phyloP scores from a whole-genome alignment of 352 stramenopile genomes.

The Phytopythium helicoides region DNA sequence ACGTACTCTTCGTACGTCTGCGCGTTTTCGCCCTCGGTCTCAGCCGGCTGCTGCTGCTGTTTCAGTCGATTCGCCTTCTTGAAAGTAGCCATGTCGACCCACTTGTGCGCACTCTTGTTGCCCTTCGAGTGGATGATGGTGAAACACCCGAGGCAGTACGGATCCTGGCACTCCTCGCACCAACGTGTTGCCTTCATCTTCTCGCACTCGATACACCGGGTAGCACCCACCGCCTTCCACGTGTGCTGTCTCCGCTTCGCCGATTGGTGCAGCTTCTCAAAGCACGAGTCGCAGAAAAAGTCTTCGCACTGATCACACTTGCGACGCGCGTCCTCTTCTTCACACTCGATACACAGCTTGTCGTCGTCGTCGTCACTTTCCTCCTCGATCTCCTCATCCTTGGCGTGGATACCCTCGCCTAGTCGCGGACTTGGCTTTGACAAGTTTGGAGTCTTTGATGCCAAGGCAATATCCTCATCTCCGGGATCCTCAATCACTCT shows the following conservation, averaged over 20 bases:
- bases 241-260: constrained; percentile 73
- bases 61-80: constrained; percentile 39
- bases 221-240: constrained; percentile 67
- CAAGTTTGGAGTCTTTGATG: neutral
- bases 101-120: constrained; percentile 71
- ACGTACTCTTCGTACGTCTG: constrained; percentile 81
- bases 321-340: constrained; percentile 64
- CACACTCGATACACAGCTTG: constrained; percentile 72
- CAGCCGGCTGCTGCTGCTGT: constrained; percentile 19
- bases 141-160: constrained; percentile 80
- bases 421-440: neutral
- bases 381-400: constrained; percentile 13
- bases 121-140: constrained; percentile 82
- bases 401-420: neutral
- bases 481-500: constrained; percentile 55
- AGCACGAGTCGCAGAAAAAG: constrained; percentile 77
- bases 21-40: constrained; percentile 45
- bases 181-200: constrained; percentile 82
- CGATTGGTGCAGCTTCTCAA: constrained; percentile 67
- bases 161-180: constrained; percentile 72
- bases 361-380: constrained; percentile 56
- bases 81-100: constrained; percentile 68
- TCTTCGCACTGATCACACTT: constrained; percentile 76
- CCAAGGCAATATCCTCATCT: constrained; percentile 27
- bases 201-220: constrained; percentile 84